These are phyloP conservation scores for Trichophyton rubrum DNA, from an alignment of 2,329 filamentous ascomycete genomes.

Conservation along the genomic window DNA sequence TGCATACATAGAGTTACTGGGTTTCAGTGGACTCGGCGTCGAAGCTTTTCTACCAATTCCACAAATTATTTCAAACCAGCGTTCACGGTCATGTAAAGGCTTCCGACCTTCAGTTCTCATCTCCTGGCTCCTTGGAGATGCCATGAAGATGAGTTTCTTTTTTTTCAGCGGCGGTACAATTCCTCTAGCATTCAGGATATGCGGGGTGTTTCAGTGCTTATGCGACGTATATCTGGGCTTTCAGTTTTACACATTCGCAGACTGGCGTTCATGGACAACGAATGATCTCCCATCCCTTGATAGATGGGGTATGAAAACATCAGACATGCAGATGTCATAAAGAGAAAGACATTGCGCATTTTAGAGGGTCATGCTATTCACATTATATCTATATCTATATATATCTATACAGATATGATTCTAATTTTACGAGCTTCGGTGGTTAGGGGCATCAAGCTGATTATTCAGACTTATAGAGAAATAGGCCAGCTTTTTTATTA, in stretches of 20 bases:
- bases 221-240: conserved; percentile 37
- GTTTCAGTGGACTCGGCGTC: conserved; percentile 35
- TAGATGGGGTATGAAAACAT: conserved; percentile 14
- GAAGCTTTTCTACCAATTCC: conserved; percentile 38
- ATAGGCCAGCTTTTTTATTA: not conserved
- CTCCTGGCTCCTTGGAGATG: conserved; percentile 38
- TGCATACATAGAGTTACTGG: conserved; percentile 34
- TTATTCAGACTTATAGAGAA: too few relatives aligned
- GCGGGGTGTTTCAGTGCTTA: conserved; percentile 37
- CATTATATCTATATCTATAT: not conserved
- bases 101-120: conserved; percentile 37
- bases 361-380: not conserved
- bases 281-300: conserved; percentile 4
- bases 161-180: conserved; percentile 33
- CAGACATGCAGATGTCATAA: conserved; percentile 10
- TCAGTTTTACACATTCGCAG: conserved; percentile 36
- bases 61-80: conserved; percentile 37
- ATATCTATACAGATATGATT: not conserved
- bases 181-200: conserved; percentile 38
- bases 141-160: conserved; percentile 41
- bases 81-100: conserved; percentile 36
- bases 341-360: not conserved
- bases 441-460: not conserved
- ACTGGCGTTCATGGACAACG: conserved; percentile 6
- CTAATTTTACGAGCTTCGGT: not conserved